These are phyloP conservation scores for Syzygium aqueum DNA, from an alignment of 345 rosid species.

Conservation along the genomic window DNA sequence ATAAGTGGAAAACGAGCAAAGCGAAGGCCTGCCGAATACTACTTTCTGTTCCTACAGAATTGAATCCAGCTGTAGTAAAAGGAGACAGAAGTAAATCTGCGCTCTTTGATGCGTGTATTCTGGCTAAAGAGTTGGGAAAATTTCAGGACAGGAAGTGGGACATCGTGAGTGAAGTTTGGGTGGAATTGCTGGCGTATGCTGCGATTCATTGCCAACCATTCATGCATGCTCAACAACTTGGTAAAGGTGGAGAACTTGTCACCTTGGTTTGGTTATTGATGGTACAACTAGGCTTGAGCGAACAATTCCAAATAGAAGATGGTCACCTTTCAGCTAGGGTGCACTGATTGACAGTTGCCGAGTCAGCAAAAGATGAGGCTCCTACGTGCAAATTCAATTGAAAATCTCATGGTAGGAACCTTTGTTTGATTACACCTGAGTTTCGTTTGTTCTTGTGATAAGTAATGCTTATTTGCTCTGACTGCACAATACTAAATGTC, in stretches of 20 bases:
- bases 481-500: not conserved
- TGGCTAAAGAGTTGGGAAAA: not conserved
- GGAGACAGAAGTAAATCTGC: not conserved
- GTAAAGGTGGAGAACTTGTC: conserved; percentile 44
- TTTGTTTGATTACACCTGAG: not conserved
- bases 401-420: not conserved
- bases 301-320: conserved; percentile 26
- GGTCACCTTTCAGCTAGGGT: conserved; percentile 25
- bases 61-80: not conserved
- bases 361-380: not conserved
- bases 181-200: conserved; percentile 9
- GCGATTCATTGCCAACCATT: conserved; percentile 9
- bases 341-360: not conserved
- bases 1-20: not conserved
- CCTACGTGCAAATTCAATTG: not conserved
- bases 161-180: conserved; percentile 13
- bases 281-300: conserved; percentile 40
- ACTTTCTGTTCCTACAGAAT: not conserved
- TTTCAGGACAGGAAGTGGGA: not conserved
- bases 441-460: not conserved
- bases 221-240: conserved; percentile 34
- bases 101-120: not conserved
- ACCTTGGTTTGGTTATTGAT: conserved; percentile 5
- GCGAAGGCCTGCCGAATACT: not conserved
- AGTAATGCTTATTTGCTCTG: not conserved